phyloP scores from a whole-genome alignment of 805 yeast species.

The Ogataea philodendri region DNA sequence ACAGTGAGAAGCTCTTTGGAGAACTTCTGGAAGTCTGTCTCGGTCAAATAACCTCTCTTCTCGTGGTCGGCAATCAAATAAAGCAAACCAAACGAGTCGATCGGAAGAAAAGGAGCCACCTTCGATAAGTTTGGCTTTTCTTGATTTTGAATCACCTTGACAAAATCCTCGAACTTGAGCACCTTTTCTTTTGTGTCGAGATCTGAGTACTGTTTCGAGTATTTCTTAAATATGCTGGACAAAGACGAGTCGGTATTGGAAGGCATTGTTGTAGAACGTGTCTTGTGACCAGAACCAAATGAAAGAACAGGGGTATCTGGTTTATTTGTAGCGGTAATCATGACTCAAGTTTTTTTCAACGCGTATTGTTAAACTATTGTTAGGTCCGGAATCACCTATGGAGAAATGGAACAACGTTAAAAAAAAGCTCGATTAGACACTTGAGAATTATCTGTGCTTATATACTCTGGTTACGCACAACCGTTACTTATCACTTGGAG shows the following conservation, averaged over 20 bases:
- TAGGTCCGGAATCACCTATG: conserved; percentile 11
- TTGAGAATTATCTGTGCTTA: neutral
- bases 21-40: conserved; percentile 70
- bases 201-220: conserved; percentile 37
- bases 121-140: conserved; percentile 35
- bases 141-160: conserved; percentile 43
- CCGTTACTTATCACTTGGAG: too few species aligned
- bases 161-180: conserved; percentile 41
- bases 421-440: neutral
- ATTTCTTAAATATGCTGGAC: conserved; percentile 42
- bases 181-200: conserved; percentile 30
- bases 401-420: conserved; percentile 10
- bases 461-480: too few species aligned
- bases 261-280: conserved; percentile 13
- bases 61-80: conserved; percentile 78
- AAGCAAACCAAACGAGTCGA: conserved; percentile 65
- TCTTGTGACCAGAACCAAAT: conserved; percentile 4
- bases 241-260: conserved; percentile 21
- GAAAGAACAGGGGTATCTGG: conserved; percentile 7
- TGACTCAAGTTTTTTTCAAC: conserved; percentile 4
- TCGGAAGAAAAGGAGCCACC: conserved; percentile 39
- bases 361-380: conserved; percentile 9
- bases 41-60: conserved; percentile 54
- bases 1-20: conserved; percentile 49
- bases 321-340: conserved; percentile 15